Base-by-base conservation (phyloP, 164 flowering plant genomes). In the Dillenia turbinata region DNA sequence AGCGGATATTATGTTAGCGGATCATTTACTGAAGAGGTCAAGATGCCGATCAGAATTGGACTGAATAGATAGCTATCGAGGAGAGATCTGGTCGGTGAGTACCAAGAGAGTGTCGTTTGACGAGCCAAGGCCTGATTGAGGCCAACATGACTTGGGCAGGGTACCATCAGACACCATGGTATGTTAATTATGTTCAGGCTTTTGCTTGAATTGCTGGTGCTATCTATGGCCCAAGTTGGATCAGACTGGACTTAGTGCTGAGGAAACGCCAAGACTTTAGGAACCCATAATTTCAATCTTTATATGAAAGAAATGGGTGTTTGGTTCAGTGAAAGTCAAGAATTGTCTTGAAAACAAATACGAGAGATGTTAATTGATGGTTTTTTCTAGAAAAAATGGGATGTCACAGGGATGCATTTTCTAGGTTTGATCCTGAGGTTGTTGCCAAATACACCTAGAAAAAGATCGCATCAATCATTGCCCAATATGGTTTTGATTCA, bases 211-310 rank as follows among this genome's bases (percentile, higher is more conserved):
- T 60, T 93, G 79, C 75, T 93, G 16, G 90, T 88, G 10, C 55
- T 93, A 24, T 79, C 84, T 60, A 89, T 85, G 22, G 90, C 92
- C 46, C 98, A 93, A 70, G 92, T 93, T 61, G 96, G 96, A 33
- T 81, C 92, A 52, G 96, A 90, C 59, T 93, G 98, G 98, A 82
- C 96, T 53, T 82, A 19, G 22, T 19, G 66, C 64, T 93, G 75
- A 86, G 78, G 77, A 90, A 83, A 79, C 77, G 98, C 10, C 78
- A 79, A 71, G 81, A 74, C 54, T 85, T 86, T 73, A 88, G 90
- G 95, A 85, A 67, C 22, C 72, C 54, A 13, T 55, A 48, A 11
- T 44, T 47, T 54, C n/a, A 12, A 54, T 12, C 2, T 16, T n/a
- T 33, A 14, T 10, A 54, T 54, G 40, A 33, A 33, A 33, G 6